Conservation (phyloP, 768 basidiomycete genomes). For the Cystofilobasidium capitatum region DNA sequence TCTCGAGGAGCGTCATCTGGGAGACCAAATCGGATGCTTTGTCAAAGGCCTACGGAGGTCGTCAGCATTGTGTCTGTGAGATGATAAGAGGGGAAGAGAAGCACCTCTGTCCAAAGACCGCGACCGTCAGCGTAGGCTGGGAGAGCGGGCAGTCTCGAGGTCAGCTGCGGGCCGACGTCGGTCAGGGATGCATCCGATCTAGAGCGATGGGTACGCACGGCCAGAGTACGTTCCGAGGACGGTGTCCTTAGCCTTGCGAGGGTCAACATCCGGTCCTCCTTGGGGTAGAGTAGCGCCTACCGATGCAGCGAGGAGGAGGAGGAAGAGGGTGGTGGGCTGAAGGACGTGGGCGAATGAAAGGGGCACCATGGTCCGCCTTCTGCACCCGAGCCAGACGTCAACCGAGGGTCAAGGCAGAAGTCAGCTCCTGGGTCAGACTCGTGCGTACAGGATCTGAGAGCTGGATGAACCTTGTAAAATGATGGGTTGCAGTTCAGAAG, state of each 20-base stretch:
- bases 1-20: constrained; percentile 21
- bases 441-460: too few relatives aligned
- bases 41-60: constrained; percentile 6
- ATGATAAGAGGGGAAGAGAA: not conserved
- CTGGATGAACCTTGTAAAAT: too few relatives aligned
- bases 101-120: not conserved
- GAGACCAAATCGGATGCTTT: constrained; percentile 12
- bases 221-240: not conserved
- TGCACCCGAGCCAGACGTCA: too few relatives aligned
- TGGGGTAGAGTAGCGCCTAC: too few relatives aligned
- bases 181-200: not conserved
- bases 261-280: not conserved
- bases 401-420: too few relatives aligned
- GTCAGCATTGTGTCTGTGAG: not conserved
- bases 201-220: not conserved
- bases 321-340: too few relatives aligned
- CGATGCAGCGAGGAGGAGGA: too few relatives aligned
- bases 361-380: too few relatives aligned
- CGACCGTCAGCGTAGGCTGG: not conserved
- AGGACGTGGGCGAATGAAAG: too few relatives aligned
- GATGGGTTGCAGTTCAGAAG: too few relatives aligned
- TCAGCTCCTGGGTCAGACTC: too few relatives aligned
- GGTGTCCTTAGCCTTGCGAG: not conserved
- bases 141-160: not conserved
- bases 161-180: not conserved